Percentiles rank a stretch among this genome's conserved stretches.
phyloP scores from a whole-genome alignment of 257 asterid genomes.

The Nyctanthes arbortristis region DNA sequence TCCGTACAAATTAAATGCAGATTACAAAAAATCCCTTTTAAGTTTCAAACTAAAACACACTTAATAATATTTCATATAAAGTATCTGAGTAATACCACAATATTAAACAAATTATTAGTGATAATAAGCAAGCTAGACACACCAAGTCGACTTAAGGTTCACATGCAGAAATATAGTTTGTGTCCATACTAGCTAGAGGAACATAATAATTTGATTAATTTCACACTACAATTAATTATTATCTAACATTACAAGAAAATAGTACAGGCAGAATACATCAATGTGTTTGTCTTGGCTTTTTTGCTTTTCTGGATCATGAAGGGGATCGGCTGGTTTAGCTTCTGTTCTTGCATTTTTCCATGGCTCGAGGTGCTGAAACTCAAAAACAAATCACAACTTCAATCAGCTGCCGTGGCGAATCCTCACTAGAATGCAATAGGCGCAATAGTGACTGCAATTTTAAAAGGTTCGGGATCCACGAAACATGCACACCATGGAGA shows the following conservation, averaged over 20 bases:
- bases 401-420: too few relatives aligned
- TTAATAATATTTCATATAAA: background rate
- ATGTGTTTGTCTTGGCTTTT: slow-evolving; percentile 25
- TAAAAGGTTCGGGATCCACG: too few relatives aligned
- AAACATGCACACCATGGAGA: too few relatives aligned
- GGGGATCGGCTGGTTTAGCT: slow-evolving; percentile 27
- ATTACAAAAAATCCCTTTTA: background rate
- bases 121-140: background rate
- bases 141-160: background rate
- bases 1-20: background rate
- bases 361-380: slow-evolving; percentile 55
- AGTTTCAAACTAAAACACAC: background rate
- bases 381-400: background rate
- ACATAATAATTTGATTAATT: background rate
- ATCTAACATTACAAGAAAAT: slow-evolving; percentile 2
- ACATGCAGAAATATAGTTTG: background rate
- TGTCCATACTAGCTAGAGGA: background rate
- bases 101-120: background rate
- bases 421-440: too few relatives aligned
- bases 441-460: too few relatives aligned
- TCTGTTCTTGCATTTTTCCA: slow-evolving; percentile 64
- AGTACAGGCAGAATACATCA: slow-evolving; percentile 46
- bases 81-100: background rate
- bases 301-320: slow-evolving; percentile 5
- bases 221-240: background rate